Evolutionary conservation across 1,139 yeast species (phyloP), one percentile per base, ranked within the genome.

Genomic region (Saccharomyces hybrid): DNA sequence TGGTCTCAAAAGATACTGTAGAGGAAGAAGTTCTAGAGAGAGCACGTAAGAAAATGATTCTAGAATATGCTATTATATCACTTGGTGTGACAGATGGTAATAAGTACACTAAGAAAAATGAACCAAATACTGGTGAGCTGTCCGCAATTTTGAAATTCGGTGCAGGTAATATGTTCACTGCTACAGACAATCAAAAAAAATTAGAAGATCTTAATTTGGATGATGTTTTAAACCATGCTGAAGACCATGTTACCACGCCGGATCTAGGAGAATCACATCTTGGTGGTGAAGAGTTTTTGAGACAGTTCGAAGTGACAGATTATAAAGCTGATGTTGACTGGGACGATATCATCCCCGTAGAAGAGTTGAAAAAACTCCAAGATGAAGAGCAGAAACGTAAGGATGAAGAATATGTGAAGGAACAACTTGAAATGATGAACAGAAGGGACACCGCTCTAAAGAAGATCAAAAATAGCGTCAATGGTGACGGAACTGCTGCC

Each of bases 341-440:
- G 99, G 99, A 95, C 73, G 99, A 95, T 70, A 95, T 95, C 63
- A 95, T 95, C 64, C 99, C 99, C 0, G 95, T 89, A 61, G 97
- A 89, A 52, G 99, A 95, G 70, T 78, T 95, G 59, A 80, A 83
- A 55, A 88, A 88, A 68, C 78, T 95, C 66, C 93, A 95, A 70
- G 96, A 88, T 59, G 96, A 90, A 57, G 99, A 93, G 67, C 86
- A 86, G 76, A 84, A 83, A 69, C 81, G 88, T 54, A 82, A 85
- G 49, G 97, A 93, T 62, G 97, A 93, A 60, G 86, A 81, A 59
- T 91, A 83, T 68, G 78, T 93, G 58, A 84, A 89, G 66, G 95
- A 91, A 63, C 98, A 95, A 70, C 84, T 93, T 63, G 90, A 89
- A 60, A 81, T 91, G 84, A 86, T 82, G 66, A 82, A 88, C 47